Conservation (phyloP, 1,284 basidiomycete genomes). For the Serendipita sp. region DNA sequence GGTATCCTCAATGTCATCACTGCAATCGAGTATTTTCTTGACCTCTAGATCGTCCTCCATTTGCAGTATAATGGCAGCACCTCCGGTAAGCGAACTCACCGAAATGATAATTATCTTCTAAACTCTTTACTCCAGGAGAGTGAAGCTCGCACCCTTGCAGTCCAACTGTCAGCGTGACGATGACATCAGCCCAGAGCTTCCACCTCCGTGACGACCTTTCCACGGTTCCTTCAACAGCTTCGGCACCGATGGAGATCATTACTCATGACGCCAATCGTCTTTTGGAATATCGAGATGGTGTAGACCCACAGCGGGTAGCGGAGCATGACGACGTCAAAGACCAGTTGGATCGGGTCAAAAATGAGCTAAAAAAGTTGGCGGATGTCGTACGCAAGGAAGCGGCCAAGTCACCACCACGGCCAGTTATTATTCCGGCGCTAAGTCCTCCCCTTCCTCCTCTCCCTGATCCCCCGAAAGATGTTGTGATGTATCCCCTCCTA, state of each 20-base stretch:
- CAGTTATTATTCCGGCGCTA: neutral
- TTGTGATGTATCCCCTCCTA: neutral
- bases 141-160: neutral
- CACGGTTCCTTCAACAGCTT: conserved; percentile 10
- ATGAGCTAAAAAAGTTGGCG: conserved; percentile 41
- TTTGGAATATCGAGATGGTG: conserved; percentile 44
- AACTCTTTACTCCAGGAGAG: neutral
- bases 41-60: neutral
- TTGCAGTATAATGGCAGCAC: neutral
- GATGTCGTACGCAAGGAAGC: conserved; percentile 10
- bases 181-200: conserved; percentile 3
- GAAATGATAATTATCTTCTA: neutral
- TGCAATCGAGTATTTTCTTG: conserved; percentile 4
- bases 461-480: neutral
- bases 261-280: conserved; percentile 54
- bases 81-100: neutral
- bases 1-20: neutral
- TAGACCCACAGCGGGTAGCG: conserved; percentile 40
- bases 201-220: conserved; percentile 5
- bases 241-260: conserved; percentile 30
- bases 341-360: conserved; percentile 44
- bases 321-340: conserved; percentile 48
- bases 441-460: neutral
- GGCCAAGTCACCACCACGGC: neutral
- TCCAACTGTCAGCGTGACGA: conserved; percentile 5